Evolutionary conservation across 345 rosid genomes (phyloP).

Genomic region (Geranium rotundifolium): DNA sequence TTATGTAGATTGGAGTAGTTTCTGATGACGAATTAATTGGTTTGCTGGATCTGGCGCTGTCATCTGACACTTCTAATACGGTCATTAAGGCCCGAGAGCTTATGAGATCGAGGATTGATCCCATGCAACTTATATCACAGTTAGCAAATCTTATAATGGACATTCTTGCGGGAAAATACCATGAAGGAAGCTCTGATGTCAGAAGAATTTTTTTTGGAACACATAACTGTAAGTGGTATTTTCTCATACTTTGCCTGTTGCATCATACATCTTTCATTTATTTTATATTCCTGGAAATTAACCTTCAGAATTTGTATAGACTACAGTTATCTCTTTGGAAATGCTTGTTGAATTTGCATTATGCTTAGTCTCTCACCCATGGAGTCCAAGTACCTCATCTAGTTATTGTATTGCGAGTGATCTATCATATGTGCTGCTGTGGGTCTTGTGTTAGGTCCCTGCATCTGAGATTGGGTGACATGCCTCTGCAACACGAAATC

Average conservation of each 20-base stretch:
- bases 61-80: conserved; percentile 85
- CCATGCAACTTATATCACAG: conserved; percentile 88
- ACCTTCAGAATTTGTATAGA: background rate
- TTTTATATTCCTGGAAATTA: background rate
- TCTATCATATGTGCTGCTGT: too few species aligned
- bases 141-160: conserved; percentile 91
- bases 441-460: too few species aligned
- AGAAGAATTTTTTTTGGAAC: conserved; percentile 41
- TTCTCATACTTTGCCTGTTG: background rate
- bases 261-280: background rate
- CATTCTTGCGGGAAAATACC: conserved; percentile 58
- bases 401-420: too few species aligned
- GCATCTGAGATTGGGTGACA: too few species aligned
- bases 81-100: conserved; percentile 91
- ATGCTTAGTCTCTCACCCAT: too few species aligned
- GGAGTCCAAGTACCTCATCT: background rate
- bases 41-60: conserved; percentile 81
- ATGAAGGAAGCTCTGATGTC: conserved; percentile 51
- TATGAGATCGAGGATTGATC: conserved; percentile 90
- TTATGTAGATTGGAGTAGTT: conserved; percentile 72
- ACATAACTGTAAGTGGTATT: conserved; percentile 45
- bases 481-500: too few species aligned
- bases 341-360: too few species aligned
- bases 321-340: background rate
- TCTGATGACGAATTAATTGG: conserved; percentile 92